These are phyloP conservation scores for Aspergillus fructus DNA, from an alignment of 2,329 filamentous ascomycete species.

Conservation along the genomic window DNA sequence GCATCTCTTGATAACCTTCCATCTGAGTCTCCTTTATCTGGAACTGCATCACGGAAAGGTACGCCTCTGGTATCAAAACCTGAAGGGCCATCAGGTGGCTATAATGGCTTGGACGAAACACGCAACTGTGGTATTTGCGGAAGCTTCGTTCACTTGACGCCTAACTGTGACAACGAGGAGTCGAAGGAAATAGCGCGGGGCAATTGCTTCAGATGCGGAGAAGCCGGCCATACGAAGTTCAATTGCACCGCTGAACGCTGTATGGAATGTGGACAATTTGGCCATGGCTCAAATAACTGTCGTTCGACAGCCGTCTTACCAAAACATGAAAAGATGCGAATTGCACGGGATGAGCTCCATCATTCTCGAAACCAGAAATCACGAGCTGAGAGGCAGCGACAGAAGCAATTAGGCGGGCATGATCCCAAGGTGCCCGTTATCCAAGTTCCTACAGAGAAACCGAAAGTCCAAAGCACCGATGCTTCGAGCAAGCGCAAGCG, in stretches of 20 bases:
- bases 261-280: constrained; percentile 44
- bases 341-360: constrained; percentile 38
- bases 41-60: constrained; percentile 25
- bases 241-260: constrained; percentile 45
- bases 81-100: constrained; percentile 44
- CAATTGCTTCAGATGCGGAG: constrained; percentile 44
- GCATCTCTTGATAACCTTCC: constrained; percentile 22
- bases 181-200: constrained; percentile 39
- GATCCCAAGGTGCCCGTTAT: constrained; percentile 45
- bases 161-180: constrained; percentile 46
- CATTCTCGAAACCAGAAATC: constrained; percentile 35
- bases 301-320: constrained; percentile 33
- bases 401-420: constrained; percentile 45
- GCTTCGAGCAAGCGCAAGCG: constrained; percentile 35
- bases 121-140: constrained; percentile 47
- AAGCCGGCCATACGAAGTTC: constrained; percentile 36
- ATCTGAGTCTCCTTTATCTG: constrained; percentile 20
- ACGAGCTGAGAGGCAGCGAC: constrained; percentile 38
- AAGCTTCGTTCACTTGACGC: constrained; percentile 44
- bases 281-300: constrained; percentile 40
- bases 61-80: constrained; percentile 26
- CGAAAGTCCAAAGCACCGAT: constrained; percentile 14
- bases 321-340: constrained; percentile 35
- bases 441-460: constrained; percentile 26
- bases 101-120: constrained; percentile 43